Evolutionary conservation across 83 land plant genomes (phyloP).

Genomic region (Thuja plicata): DNA sequence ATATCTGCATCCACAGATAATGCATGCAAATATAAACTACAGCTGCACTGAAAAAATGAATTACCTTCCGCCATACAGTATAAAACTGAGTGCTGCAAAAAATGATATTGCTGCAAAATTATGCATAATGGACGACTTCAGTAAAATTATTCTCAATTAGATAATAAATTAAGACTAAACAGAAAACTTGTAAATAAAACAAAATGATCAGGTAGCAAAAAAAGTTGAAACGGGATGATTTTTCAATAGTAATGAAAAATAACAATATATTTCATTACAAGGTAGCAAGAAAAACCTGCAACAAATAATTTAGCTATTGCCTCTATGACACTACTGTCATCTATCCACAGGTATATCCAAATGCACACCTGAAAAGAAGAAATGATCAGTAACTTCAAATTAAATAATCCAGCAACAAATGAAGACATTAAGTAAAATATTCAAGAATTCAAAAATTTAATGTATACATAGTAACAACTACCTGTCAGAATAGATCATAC

Average conservation of each 20-base stretch:
- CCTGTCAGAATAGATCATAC: not conserved
- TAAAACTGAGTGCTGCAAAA: conserved; percentile 84
- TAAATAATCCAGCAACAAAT: not conserved
- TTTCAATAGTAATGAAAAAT: not conserved
- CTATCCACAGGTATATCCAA: conserved; percentile 76
- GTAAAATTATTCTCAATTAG: not conserved
- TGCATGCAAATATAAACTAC: not conserved
- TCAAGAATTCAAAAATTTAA: not conserved
- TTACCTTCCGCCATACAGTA: conserved; percentile 19
- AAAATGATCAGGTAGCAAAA: not conserved
- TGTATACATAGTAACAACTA: not conserved
- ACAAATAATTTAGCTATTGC: conserved; percentile 66
- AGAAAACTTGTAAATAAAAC: not conserved
- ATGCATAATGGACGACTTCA: conserved; percentile 15
- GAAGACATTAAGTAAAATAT: not conserved
- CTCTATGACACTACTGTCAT: conserved; percentile 54
- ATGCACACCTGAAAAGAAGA: conserved; percentile 54
- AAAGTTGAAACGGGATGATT: not conserved
- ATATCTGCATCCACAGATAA: not conserved
- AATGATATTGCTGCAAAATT: conserved; percentile 68
- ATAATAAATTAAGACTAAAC: not conserved
- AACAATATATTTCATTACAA: not conserved
- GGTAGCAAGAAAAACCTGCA: conserved; percentile 52
- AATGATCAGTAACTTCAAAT: not conserved
- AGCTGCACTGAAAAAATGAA: not conserved